Evolutionary conservation across 2,329 filamentous ascomycete species (phyloP), one percentile per base, ranked within the genome.

Genomic region (Neonectria coccinea): DNA sequence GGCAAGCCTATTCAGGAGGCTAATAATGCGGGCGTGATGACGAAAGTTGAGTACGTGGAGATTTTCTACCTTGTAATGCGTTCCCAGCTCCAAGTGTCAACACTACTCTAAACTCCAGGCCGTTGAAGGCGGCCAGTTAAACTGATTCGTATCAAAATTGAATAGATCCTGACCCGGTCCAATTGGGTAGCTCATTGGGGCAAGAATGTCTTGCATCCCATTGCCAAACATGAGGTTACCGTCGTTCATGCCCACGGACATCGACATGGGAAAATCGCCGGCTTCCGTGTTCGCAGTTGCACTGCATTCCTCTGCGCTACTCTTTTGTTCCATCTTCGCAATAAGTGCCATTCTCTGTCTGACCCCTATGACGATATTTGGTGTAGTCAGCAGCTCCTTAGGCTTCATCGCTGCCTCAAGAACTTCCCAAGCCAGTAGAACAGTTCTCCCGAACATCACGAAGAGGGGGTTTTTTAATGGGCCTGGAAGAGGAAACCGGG

Each of bases 341-440:
- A 53, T 57, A 25, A 27, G 25, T 14, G 27, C 12, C n/a, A 52
- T 48, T 27, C 22, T 39, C 12, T 41, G 22, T 22, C 16, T 53
- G 18, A 62, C 54, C 1, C 39, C 12, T 12, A 41, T 14, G 3
- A 62, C n/a, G 6, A 62, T 53, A n/a, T 9, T 20, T 18, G 59
- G 59, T 2, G 20, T 18, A n/a, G 25, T 53, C 18, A 45, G 31
- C 3, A 31, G 47, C 18, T 57, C 41, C n/a, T 36, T 45, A 16
- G 25, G 5, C n/a, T 41, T 48, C 31, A 45, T 6, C 5, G 48
- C 59, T 22, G 10, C 47, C 20, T 25, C 54, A n/a, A 39, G 45
- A 25, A 33, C 41, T n/a, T 59, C 55, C 60, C 60, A 63, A 2
- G 55, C 60, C 33, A 55, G 39, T 4, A 63, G 22, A 9, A 63